Evolutionary conservation across 1,284 basidiomycete genomes (phyloP), one percentile per base, ranked within the genome.

Genomic region (Clitocybe nebularis): DNA sequence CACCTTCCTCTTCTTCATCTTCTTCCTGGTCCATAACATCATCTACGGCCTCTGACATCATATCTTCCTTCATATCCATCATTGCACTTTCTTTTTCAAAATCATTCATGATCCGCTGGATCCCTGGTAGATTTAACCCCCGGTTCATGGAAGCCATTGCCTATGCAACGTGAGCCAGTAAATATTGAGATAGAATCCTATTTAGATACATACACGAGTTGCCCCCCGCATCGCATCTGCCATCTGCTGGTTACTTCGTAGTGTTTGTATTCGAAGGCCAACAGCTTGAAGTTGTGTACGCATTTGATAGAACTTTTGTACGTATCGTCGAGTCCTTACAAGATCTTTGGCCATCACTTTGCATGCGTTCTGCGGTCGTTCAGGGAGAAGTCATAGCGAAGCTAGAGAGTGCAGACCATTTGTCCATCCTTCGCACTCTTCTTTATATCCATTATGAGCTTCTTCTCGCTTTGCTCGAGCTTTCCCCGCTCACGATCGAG

Each of bases 21-120:
- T 93, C 92, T 26, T 93, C 91, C 38, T 91, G 89, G 57, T 96
- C 93, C 93, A 99, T 98, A 26, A 93, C 94, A 58, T 97, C 95
- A 66, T 99, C 96, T 6, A 99, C 89, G 1, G 94, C 89, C 49
- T 99, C 96, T 26, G 88, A 91, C 95, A 99, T 99, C 89, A 99
- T 96, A 64, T 97, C 95, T 67, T 98, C 96, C 68, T 98, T 99
- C 96, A 99, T 99, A 66, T 99, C 95, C 96, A 99, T 99, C 62
- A 88, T 90, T 7, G 89, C 84, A 50, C 87, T 95, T 68, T 99
- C 96, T 57, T 85, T 88, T 70, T 99, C 95, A 55, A 99, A 99
- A 37, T 99, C 95, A 55, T 86, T 89, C 88, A 99, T 93, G 60
- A 99, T 98, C 41, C 83, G 81, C 62, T 94, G 91, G 48, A 99